These are phyloP conservation scores for Rubia balearica DNA, from an alignment of 305 asterid genomes.

Conservation along the genomic window DNA sequence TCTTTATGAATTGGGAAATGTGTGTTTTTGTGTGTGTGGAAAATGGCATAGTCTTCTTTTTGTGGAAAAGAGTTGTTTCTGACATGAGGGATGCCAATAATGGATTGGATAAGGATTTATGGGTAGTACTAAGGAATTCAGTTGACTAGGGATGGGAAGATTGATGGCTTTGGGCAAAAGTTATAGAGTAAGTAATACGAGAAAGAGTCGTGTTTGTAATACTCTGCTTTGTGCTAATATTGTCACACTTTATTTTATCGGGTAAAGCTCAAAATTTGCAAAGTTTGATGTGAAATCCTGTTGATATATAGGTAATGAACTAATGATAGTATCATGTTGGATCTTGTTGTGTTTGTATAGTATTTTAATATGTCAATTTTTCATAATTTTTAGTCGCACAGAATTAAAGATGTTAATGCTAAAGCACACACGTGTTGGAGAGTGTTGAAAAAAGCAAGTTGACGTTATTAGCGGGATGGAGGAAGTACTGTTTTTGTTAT, in stretches of 20 bases:
- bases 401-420: not conserved
- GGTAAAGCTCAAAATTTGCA: not conserved
- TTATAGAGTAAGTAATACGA: not conserved
- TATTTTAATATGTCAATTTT: not conserved
- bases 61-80: not conserved
- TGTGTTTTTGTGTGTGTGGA: not conserved
- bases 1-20: not conserved
- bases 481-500: not conserved
- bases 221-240: not conserved
- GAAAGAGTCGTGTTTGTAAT: not conserved
- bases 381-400: not conserved
- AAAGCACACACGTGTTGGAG: not conserved
- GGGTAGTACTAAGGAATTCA: not conserved
- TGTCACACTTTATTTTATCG: not conserved
- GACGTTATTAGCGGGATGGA: not conserved
- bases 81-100: not conserved
- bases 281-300: not conserved
- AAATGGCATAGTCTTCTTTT: not conserved
- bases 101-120: not conserved
- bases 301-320: no score
- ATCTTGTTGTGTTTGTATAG: not conserved
- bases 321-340: not conserved
- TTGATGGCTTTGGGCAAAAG: not conserved
- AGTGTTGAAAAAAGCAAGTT: not conserved
- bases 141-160: not conserved